Base-by-base conservation (phyloP, 768 basidiomycete species). In the Suillus ampliporus region DNA sequence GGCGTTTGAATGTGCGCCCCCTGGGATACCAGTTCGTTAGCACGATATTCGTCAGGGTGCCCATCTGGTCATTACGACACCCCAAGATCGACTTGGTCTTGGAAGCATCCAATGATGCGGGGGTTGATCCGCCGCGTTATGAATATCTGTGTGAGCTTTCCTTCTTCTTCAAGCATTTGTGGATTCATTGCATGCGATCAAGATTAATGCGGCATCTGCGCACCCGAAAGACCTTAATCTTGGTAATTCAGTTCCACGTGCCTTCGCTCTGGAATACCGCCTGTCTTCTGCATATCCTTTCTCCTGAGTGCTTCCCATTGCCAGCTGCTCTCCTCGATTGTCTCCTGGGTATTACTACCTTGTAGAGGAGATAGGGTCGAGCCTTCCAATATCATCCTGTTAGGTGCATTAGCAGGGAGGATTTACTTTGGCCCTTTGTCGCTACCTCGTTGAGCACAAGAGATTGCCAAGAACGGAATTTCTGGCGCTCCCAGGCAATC, bases 361-460 rank as follows among this genome's bases (percentile, higher is more conserved):
- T 23, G 79, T 89, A 41, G 77, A 83, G 54, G 75, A 69, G 10
- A 76, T 89, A 31, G 84, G 86, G 0, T 87, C 70, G 65, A 78
- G 2, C 84, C 90, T 0, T 72, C 77, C 19, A 77, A 90, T 67
- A 88, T 94, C 68, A 80, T 91, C 60, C 56, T 93, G 23, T 79
- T 79, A 21, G 92, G 92, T 3, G 91, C 94, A 71, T 93, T 89
- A 1, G 90, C 92, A 92, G 92, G 3, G 92, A 82, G 5, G 90
- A 93, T 72, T 83, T 93, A 28, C 86, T 1, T 79, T 86, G 38
- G 86, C 87, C 0, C 79, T 91, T 47, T 82, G 79, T 10, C 86
- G 87, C 5, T 88, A 89, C 65, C 82, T 92, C 28, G 76, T 84
- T 19, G 84, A 87, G 63, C 74, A 86, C 72, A 74, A 76, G 35